Conservation (phyloP, 1,139 yeast species). For the Candida tropicalis region DNA sequence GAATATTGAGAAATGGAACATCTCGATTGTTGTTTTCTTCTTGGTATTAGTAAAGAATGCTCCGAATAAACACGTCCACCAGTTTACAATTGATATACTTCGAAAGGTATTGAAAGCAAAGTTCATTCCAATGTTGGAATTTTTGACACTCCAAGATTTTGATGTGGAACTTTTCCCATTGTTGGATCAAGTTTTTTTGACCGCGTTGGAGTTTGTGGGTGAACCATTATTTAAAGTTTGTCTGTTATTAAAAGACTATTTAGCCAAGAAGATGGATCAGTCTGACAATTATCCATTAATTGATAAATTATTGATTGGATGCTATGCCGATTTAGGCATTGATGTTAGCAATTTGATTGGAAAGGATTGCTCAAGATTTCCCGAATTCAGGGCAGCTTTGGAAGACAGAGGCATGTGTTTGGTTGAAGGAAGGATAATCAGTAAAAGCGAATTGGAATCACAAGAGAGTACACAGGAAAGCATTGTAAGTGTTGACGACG, state of each 20-base stretch:
- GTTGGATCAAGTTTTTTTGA: slow-evolving; percentile 8
- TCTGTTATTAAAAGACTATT: slow-evolving; percentile 16
- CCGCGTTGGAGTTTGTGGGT: background rate
- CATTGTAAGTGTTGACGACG: background rate
- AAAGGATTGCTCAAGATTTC: slow-evolving; percentile 1
- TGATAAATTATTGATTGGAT: slow-evolving; percentile 15
- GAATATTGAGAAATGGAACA: slow-evolving; percentile 31
- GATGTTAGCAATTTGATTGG: slow-evolving; percentile 10
- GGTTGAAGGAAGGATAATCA: slow-evolving; percentile 5
- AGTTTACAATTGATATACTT: slow-evolving; percentile 16
- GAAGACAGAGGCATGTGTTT: slow-evolving; percentile 6
- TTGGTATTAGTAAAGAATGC: slow-evolving; percentile 37
- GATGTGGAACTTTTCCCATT: slow-evolving; percentile 11
- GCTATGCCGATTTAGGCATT: slow-evolving; percentile 13
- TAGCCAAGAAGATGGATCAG: slow-evolving; percentile 11
- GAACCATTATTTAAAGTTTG: slow-evolving; percentile 6
- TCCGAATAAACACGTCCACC: slow-evolving; percentile 33
- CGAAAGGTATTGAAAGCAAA: slow-evolving; percentile 1
- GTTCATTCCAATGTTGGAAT: slow-evolving; percentile 11
- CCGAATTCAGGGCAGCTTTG: slow-evolving; percentile 6
- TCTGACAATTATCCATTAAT: slow-evolving; percentile 13
- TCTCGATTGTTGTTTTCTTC: slow-evolving; percentile 33
- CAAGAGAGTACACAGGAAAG: background rate
- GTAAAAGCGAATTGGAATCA: background rate
- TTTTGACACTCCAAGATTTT: slow-evolving; percentile 15